These are phyloP conservation scores for Pichia paraexigua DNA, from an alignment of 805 yeast genomes.

Conservation along the genomic window DNA sequence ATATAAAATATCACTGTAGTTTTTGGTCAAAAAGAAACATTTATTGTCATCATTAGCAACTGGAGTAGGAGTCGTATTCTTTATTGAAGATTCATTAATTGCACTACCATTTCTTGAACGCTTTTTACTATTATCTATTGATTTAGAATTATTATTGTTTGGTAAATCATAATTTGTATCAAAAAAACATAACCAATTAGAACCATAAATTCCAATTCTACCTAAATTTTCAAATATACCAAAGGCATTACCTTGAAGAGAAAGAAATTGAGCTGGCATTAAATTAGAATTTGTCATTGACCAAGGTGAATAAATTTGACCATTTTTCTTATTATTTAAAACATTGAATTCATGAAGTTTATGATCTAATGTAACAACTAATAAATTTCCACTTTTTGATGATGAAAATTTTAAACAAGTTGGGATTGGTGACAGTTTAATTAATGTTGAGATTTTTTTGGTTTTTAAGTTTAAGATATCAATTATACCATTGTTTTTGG, in stretches of 20 bases:
- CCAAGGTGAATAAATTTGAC: slow-evolving; percentile 59
- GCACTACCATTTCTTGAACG: slow-evolving; percentile 27
- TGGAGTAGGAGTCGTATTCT: slow-evolving; percentile 1
- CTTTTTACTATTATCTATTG: slow-evolving; percentile 19
- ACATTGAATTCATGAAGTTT: slow-evolving; percentile 62
- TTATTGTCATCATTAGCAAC: slow-evolving; percentile 24
- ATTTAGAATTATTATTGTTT: neutral
- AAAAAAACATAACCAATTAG: slow-evolving; percentile 70
- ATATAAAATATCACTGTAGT: slow-evolving; percentile 63
- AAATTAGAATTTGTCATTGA: slow-evolving; percentile 66
- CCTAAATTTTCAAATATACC: slow-evolving; percentile 49
- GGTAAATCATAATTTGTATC: slow-evolving; percentile 35
- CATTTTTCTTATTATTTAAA: slow-evolving; percentile 7
- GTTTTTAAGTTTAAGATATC: slow-evolving; percentile 37
- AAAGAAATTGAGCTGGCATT: slow-evolving; percentile 56
- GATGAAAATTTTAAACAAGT: slow-evolving; percentile 53
- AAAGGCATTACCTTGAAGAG: slow-evolving; percentile 56
- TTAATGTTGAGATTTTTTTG: slow-evolving; percentile 31
- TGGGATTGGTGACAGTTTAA: slow-evolving; percentile 45
- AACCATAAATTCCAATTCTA: slow-evolving; percentile 81
- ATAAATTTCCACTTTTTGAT: slow-evolving; percentile 32
- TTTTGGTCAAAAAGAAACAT: slow-evolving; percentile 68
- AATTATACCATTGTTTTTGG: slow-evolving; percentile 60
- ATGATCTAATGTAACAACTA: slow-evolving; percentile 67
- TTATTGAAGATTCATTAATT: slow-evolving; percentile 2